These are phyloP conservation scores for Podosphaera leucotricha DNA, from an alignment of 2,329 filamentous ascomycete species.

Conservation along the genomic window DNA sequence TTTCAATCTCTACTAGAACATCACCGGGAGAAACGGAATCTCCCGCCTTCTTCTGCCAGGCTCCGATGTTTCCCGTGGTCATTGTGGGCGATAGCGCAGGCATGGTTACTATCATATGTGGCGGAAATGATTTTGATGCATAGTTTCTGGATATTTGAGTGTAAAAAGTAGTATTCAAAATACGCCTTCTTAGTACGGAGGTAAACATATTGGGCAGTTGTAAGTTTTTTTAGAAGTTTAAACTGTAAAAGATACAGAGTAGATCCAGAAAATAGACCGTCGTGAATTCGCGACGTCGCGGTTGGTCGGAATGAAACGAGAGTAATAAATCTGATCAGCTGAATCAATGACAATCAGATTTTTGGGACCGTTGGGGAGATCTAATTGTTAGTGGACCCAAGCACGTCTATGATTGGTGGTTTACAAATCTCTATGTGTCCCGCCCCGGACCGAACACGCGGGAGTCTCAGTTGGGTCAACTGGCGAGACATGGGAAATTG, in stretches of 20 bases:
- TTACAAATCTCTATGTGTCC: neutral
- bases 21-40: constrained; percentile 75
- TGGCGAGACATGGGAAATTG: neutral
- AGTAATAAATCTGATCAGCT: neutral
- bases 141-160: constrained; percentile 33
- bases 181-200: constrained; percentile 38
- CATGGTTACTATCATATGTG: constrained; percentile 93
- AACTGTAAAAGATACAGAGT: constrained; percentile 5
- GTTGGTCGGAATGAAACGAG: neutral
- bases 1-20: constrained; percentile 94
- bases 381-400: neutral
- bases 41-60: constrained; percentile 94
- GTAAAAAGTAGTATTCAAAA: constrained; percentile 27
- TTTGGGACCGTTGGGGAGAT: neutral
- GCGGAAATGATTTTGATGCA: constrained; percentile 56
- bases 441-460: neutral
- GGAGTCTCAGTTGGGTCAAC: neutral
- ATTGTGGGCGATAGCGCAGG: constrained; percentile 94
- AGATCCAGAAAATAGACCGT: constrained; percentile 10
- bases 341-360: neutral
- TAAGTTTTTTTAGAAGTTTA: constrained; percentile 5
- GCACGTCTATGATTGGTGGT: neutral
- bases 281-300: constrained; percentile 8
- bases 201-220: constrained; percentile 29
- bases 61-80: constrained; percentile 86